These are phyloP conservation scores for Scheffersomyces titani DNA, from an alignment of 1,139 yeast species.

Conservation along the genomic window DNA sequence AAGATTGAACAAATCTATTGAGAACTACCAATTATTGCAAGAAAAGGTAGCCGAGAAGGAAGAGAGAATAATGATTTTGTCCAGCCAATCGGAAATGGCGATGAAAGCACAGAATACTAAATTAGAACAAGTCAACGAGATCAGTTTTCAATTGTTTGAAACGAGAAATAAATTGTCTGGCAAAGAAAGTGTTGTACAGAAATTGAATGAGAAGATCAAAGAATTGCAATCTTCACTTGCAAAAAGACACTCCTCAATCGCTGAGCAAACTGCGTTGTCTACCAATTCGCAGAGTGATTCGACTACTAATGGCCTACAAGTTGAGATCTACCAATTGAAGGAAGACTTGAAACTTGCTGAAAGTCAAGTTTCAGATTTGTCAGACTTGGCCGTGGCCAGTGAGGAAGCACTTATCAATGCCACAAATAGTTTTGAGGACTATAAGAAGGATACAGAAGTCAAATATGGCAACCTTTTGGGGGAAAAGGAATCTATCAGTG, in stretches of 20 bases:
- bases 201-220: conserved; percentile 25
- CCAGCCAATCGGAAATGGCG: conserved; percentile 57
- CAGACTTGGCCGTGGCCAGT: conserved; percentile 41
- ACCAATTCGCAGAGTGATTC: conserved; percentile 2
- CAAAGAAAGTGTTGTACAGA: conserved; percentile 26
- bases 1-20: conserved; percentile 52
- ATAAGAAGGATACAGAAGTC: conserved; percentile 26
- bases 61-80: conserved; percentile 45
- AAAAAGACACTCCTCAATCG: conserved; percentile 4
- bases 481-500: conserved; percentile 24
- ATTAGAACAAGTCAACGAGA: conserved; percentile 60
- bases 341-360: conserved; percentile 41
- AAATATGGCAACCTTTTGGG: conserved; percentile 19
- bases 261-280: background rate
- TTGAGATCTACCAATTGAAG: conserved; percentile 36
- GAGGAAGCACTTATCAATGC: conserved; percentile 43
- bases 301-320: conserved; percentile 11
- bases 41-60: conserved; percentile 53
- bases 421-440: conserved; percentile 39
- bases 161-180: conserved; percentile 41
- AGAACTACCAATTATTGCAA: conserved; percentile 53
- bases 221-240: conserved; percentile 14
- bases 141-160: conserved; percentile 42
- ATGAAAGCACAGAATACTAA: conserved; percentile 65
- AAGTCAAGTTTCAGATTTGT: conserved; percentile 38